Evolutionary conservation across 2,329 filamentous ascomycete genomes (phyloP), one percentile per base, ranked within the genome.

Genomic region (Penicillium sp.): DNA sequence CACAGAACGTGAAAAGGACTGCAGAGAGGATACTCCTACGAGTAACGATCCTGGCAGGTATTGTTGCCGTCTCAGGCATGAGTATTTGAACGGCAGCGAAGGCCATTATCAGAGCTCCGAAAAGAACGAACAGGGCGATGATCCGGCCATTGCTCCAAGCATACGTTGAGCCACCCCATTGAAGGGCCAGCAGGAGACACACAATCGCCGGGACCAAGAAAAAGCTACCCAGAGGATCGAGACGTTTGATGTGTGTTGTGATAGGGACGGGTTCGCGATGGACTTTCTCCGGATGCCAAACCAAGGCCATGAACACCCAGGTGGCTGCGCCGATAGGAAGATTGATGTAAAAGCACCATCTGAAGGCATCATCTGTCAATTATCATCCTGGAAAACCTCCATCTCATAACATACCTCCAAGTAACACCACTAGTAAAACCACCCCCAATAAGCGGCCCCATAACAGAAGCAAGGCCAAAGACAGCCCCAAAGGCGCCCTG

Each of bases 21-120:
- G 66, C 64, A 22, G 63, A 51, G 2, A 68, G 58, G 30, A 76
- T 66, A 30, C 66, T 74, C 14, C 79, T 72, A 57, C 79, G 73
- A 44, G 68, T 74, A 55, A 81, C 72, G 38, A 83, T 71, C 75
- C 68, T 33, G 76, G 77, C 13, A 79, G 80, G 25, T 14, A 82
- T 64, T 4, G 76, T 79, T 3, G 75, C 80, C 40, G 70, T 70
- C 24, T 81, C 78, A 14, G 74, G 72, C 56, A 77, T 71, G 64
- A 73, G 78, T 72, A 46, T 81, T 66, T 45, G 63, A 72, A 35
- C 78, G 56, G 54, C 24, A 13, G 53, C 5, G 30, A 85, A 86
- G 25, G 77, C 53, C 35, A 67, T 53, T 8, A 63, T 61, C 11
- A 74, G 49, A 20, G 74, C 20, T 0, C 64, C 57, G 4, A 56